phyloP scores from a whole-genome alignment of 148 eudicot genomes.

The Chenopodium berlandieri region DNA sequence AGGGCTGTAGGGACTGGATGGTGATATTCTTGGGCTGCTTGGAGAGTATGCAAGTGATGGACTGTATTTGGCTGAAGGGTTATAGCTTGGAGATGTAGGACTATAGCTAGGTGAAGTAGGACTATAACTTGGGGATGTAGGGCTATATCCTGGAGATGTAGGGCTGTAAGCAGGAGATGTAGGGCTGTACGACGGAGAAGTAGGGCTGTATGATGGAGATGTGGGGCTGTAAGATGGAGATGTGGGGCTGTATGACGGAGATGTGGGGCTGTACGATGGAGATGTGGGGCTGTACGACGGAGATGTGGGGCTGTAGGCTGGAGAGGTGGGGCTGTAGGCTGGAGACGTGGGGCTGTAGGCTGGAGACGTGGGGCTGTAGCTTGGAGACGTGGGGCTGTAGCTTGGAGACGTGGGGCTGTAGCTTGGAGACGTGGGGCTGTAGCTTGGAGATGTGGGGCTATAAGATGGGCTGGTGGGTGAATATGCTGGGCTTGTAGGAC shows the following conservation, averaged over 20 bases:
- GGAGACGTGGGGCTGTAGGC: constrained; percentile 56
- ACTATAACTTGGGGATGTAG: constrained; percentile 41
- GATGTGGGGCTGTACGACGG: constrained; percentile 52
- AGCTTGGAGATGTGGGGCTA: constrained; percentile 48
- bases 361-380: constrained; percentile 46
- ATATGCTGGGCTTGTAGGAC: constrained; percentile 38
- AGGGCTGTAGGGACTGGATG: constrained; percentile 50
- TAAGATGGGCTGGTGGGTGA: constrained; percentile 43
- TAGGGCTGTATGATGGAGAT: constrained; percentile 45
- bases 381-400: constrained; percentile 45
- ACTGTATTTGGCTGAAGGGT: constrained; percentile 52
- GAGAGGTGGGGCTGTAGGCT: constrained; percentile 47
- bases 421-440: constrained; percentile 46
- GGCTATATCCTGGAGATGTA: constrained; percentile 33
- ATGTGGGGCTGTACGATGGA: constrained; percentile 45
- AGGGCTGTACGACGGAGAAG: constrained; percentile 42
- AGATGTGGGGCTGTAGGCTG: constrained; percentile 46
- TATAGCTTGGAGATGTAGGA: constrained; percentile 49
- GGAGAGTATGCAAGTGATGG: constrained; percentile 52
- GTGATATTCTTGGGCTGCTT: constrained; percentile 50
- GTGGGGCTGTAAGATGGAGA: constrained; percentile 49
- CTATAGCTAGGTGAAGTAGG: constrained; percentile 44
- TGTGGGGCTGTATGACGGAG: constrained; percentile 49
- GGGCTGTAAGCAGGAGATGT: constrained; percentile 40
- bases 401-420: constrained; percentile 50